Evolutionary conservation across 345 rosid genomes (phyloP).

Genomic region (Salix caprea): DNA sequence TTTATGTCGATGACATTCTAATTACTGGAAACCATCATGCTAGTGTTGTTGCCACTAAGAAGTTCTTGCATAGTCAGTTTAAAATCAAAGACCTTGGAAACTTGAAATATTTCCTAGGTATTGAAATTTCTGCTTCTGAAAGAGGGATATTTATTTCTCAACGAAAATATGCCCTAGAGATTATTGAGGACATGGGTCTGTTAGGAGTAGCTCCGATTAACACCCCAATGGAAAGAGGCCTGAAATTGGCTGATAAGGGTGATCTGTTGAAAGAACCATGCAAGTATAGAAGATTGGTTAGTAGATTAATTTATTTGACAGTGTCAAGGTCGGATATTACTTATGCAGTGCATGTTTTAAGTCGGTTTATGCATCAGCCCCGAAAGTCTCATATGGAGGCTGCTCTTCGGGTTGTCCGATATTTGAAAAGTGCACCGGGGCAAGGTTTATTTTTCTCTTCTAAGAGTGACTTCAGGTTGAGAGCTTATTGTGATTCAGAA

Average conservation of each 20-base stretch:
- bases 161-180: background rate
- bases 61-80: background rate
- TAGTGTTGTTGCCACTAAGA: background rate
- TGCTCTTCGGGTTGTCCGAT: too few relatives aligned
- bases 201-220: background rate
- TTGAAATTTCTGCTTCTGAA: background rate
- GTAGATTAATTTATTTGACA: background rate
- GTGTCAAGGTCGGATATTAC: conserved; percentile 8
- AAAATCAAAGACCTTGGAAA: background rate
- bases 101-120: background rate
- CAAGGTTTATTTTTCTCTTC: too few relatives aligned
- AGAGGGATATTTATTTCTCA: background rate
- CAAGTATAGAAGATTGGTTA: background rate
- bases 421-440: too few relatives aligned
- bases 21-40: background rate
- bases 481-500: too few relatives aligned
- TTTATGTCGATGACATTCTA: background rate
- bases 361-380: too few relatives aligned
- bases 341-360: background rate
- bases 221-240: background rate
- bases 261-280: background rate
- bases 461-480: too few relatives aligned
- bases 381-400: too few relatives aligned
- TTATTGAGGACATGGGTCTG: background rate
- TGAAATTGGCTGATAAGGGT: background rate